phyloP scores from a whole-genome alignment of 352 stramenopile genomes.

The Pythium myriotylum region DNA sequence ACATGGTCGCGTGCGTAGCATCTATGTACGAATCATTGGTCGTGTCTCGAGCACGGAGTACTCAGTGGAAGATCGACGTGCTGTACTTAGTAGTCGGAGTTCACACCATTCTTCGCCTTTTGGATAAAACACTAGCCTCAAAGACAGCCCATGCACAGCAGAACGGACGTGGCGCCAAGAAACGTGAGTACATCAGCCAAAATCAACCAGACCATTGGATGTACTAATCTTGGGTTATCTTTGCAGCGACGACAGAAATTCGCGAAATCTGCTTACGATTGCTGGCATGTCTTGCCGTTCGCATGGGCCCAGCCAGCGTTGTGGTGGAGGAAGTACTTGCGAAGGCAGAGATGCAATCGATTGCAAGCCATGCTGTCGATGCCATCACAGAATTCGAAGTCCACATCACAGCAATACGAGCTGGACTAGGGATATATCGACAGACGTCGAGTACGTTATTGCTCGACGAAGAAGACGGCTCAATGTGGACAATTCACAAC shows the following conservation, averaged over 20 bases:
- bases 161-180: constrained; percentile 33
- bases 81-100: constrained; percentile 67
- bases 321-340: constrained; percentile 37
- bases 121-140: constrained; percentile 58
- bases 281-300: constrained; percentile 53
- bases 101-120: constrained; percentile 46
- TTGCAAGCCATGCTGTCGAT: constrained; percentile 31
- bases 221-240: no score
- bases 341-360: not conserved
- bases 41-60: constrained; percentile 42
- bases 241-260: constrained; percentile 48
- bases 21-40: constrained; percentile 52
- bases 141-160: constrained; percentile 17
- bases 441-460: constrained; percentile 26
- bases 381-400: constrained; percentile 52
- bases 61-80: constrained; percentile 77
- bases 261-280: constrained; percentile 51
- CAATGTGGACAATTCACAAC: constrained; percentile 31
- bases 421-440: constrained; percentile 10
- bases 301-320: constrained; percentile 33
- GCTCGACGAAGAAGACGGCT: constrained; percentile 25
- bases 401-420: constrained; percentile 44
- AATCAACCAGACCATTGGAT: no score
- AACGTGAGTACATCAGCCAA: no score
- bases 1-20: constrained; percentile 44